Conservation (phyloP, 176 grass and related monocot genomes). For the Hsuehochloa calcarea region DNA sequence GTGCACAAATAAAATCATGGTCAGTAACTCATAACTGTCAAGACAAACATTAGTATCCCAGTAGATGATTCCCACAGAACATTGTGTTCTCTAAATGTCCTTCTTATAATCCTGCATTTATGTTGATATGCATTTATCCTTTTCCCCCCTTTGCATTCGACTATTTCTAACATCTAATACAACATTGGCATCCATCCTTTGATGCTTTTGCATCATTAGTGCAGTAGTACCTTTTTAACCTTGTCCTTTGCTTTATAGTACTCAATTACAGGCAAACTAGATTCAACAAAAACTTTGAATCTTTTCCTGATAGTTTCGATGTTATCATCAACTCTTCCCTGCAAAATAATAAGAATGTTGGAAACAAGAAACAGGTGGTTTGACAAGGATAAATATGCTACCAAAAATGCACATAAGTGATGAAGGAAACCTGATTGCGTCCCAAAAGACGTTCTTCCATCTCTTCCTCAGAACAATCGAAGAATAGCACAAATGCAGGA, state of each 20-base stretch:
- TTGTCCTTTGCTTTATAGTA: constrained; percentile 60
- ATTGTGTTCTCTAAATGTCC: not conserved
- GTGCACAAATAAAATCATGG: not conserved
- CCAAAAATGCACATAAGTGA: not conserved
- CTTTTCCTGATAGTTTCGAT: constrained; percentile 95
- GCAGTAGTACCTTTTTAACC: constrained; percentile 67
- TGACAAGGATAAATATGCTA: not conserved
- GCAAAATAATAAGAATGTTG: constrained; percentile 32
- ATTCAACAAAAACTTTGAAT: constrained; percentile 87
- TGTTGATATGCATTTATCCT: not conserved
- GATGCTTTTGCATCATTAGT: not conserved
- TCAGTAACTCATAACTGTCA: not conserved
- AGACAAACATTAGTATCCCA: constrained; percentile 4
- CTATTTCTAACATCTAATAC: not conserved
- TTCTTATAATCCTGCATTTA: not conserved
- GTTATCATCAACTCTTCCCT: constrained; percentile 99
- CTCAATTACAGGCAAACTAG: constrained; percentile 91
- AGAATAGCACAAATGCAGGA: constrained; percentile 79
- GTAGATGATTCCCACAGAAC: not conserved
- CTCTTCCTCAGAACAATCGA: constrained; percentile 88
- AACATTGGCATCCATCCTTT: not conserved
- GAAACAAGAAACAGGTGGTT: constrained; percentile 7
- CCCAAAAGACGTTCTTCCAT: constrained; percentile 85
- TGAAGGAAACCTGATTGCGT: constrained; percentile 73
- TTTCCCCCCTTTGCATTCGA: not conserved